Evolutionary conservation across 768 basidiomycete genomes (phyloP).

Genomic region (Cyathus striatus): DNA sequence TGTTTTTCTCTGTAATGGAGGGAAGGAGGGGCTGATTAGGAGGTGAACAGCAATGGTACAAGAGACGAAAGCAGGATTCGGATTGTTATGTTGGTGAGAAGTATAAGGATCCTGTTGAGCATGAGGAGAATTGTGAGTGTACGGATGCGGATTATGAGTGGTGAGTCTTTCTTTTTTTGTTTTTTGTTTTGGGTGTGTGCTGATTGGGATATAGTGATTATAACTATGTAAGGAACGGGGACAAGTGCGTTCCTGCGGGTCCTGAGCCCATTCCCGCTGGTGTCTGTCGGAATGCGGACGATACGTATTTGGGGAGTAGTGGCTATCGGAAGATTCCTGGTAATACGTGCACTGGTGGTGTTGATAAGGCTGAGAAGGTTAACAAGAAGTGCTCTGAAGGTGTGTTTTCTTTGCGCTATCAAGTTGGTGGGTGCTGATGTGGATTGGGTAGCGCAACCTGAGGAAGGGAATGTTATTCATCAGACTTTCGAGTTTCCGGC

Average conservation of each 20-base stretch:
- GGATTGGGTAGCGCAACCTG: slow-evolving; percentile 73
- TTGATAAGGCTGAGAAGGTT: slow-evolving; percentile 62
- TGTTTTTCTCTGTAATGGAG: slow-evolving; percentile 9
- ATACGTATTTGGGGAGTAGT: slow-evolving; percentile 81
- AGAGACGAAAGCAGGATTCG: slow-evolving; percentile 73
- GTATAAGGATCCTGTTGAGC: slow-evolving; percentile 79
- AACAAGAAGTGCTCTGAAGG: slow-evolving; percentile 78
- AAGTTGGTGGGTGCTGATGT: too few relatives aligned
- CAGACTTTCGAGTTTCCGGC: slow-evolving; percentile 68
- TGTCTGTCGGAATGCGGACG: slow-evolving; percentile 51
- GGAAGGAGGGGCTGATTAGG: slow-evolving; percentile 1
- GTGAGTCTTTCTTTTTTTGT: slow-evolving; percentile 29
- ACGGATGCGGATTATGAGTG: slow-evolving; percentile 91
- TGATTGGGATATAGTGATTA: too few relatives aligned
- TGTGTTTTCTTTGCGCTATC: too few relatives aligned
- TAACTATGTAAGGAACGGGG: slow-evolving; percentile 74
- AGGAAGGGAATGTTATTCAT: slow-evolving; percentile 73
- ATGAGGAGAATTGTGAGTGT: slow-evolving; percentile 82
- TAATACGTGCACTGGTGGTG: slow-evolving; percentile 76
- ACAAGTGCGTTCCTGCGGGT: slow-evolving; percentile 78
- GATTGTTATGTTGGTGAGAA: slow-evolving; percentile 90
- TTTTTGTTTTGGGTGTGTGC: neutral
- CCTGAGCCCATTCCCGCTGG: slow-evolving; percentile 84
- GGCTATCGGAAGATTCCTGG: slow-evolving; percentile 93
- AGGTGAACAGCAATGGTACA: slow-evolving; percentile 92